phyloP scores from a whole-genome alignment of 2,329 filamentous ascomycete species.

The Colletotrichum tropicicola region DNA sequence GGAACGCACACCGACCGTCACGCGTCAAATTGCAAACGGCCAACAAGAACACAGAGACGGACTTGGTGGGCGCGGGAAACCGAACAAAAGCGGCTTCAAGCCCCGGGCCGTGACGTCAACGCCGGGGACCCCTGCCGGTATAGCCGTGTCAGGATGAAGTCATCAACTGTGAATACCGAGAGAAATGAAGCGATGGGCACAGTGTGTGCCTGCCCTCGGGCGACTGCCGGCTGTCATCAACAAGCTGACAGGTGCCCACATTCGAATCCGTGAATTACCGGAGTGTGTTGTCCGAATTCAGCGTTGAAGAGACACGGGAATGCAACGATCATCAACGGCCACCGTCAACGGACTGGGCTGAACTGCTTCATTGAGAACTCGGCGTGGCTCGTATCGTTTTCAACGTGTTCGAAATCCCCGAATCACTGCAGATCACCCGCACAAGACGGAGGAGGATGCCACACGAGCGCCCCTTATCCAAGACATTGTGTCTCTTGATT shows the following conservation, averaged over 20 bases:
- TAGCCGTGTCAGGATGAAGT: neutral
- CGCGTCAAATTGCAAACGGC: constrained; percentile 12
- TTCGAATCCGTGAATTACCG: too few relatives aligned
- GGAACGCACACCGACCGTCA: neutral
- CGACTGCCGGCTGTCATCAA: neutral
- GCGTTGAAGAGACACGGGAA: neutral
- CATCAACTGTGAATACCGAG: too few relatives aligned
- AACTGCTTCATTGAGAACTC: too few relatives aligned
- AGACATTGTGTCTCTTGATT: neutral
- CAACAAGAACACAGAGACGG: neutral
- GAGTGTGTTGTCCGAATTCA: neutral
- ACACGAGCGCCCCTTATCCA: too few relatives aligned
- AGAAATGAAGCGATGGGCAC: too few relatives aligned
- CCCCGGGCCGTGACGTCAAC: constrained; percentile 22
- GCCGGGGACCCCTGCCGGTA: neutral
- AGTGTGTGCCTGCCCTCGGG: neutral
- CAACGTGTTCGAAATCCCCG: too few relatives aligned
- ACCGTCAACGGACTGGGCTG: neutral
- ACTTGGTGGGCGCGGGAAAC: neutral
- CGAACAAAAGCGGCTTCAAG: constrained; percentile 9
- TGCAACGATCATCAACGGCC: neutral
- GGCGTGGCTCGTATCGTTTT: too few relatives aligned
- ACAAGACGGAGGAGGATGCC: too few relatives aligned
- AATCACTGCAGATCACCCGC: too few relatives aligned
- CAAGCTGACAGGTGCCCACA: too few relatives aligned